Percentiles rank a stretch among this genome's conserved stretches.
Conservation (phyloP, 2,329 filamentous ascomycete species). For the Aspergillus fumigatiaffinis region DNA sequence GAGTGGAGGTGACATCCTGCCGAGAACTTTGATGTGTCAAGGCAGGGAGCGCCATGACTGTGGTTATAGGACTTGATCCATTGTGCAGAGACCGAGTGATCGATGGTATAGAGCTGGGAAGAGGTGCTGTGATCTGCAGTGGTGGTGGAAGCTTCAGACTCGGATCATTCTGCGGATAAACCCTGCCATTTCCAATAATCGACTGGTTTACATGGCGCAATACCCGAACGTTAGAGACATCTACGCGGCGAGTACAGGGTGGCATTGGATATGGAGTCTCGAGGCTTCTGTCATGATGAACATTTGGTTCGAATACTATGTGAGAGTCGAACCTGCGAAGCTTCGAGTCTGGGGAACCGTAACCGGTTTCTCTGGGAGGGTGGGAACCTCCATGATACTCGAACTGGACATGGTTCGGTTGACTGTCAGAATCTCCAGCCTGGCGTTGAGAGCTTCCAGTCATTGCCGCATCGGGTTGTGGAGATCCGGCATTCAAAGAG, state of each 20-base stretch:
- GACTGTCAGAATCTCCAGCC: conserved; percentile 20
- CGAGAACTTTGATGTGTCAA: conserved; percentile 72
- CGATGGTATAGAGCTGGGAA: conserved; percentile 17
- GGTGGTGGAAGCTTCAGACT: conserved; percentile 53
- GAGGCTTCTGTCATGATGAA: conserved; percentile 36
- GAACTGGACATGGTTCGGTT: conserved; percentile 23
- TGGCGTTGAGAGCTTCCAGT: conserved; percentile 21
- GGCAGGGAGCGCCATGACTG: conserved; percentile 72
- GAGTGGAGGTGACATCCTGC: conserved; percentile 69
- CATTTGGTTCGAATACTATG: conserved; percentile 35
- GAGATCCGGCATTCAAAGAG: conserved; percentile 24
- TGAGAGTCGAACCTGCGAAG: conserved; percentile 56
- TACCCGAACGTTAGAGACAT: conserved; percentile 27
- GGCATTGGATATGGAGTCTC: conserved; percentile 41
- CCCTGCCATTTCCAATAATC: conserved; percentile 27
- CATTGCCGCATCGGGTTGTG: conserved; percentile 23
- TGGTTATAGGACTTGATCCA: conserved; percentile 57
- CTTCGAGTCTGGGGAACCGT: conserved; percentile 56
- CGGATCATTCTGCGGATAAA: conserved; percentile 41
- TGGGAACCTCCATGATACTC: conserved; percentile 21
- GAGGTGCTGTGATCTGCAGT: conserved; percentile 41
- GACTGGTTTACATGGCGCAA: conserved; percentile 53
- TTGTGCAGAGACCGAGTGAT: conserved; percentile 28
- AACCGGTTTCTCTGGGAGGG: conserved; percentile 26
- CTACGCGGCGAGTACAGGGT: conserved; percentile 43